Conservation (phyloP, 192 early-diverging fungal genomes). For the Allomyces javanicus region DNA sequence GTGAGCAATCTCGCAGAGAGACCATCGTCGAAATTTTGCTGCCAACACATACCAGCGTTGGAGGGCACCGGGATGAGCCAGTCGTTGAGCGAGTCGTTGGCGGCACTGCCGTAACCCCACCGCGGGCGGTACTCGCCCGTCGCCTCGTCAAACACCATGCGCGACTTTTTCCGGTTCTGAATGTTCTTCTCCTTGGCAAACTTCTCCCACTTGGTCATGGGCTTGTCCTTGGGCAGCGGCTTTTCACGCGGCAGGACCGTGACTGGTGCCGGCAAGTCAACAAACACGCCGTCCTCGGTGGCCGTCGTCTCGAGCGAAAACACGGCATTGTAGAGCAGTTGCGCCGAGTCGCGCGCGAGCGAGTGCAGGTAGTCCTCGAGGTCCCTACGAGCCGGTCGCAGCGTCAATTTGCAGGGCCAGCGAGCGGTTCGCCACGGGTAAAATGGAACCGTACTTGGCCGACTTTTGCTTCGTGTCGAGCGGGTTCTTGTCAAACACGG, state of each 20-base stretch:
- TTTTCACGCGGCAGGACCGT: conserved; percentile 72
- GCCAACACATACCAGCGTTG: conserved; percentile 20
- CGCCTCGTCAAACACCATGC: conserved; percentile 68
- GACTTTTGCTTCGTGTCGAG: conserved; percentile 37
- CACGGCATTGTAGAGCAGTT: conserved; percentile 72
- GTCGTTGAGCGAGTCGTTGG: conserved; percentile 48
- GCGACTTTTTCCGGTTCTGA: conserved; percentile 56
- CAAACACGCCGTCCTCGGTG: conserved; percentile 53
- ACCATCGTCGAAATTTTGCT: background rate
- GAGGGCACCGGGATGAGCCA: conserved; percentile 89
- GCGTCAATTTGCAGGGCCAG: too few species aligned
- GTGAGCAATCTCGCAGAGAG: background rate
- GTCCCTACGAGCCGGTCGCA: conserved; percentile 11
- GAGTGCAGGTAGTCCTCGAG: conserved; percentile 40
- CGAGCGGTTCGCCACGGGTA: background rate
- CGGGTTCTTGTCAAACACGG: conserved; percentile 62
- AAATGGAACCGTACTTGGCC: conserved; percentile 14
- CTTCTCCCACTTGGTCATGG: conserved; percentile 92
- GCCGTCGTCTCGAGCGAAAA: conserved; percentile 53
- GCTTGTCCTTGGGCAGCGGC: conserved; percentile 73
- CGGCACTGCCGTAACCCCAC: conserved; percentile 71
- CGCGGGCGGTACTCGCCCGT: conserved; percentile 63
- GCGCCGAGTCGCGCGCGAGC: conserved; percentile 57
- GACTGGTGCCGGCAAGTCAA: conserved; percentile 44
- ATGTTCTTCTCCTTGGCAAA: conserved; percentile 95